Conservation (phyloP, 1,139 yeast genomes). For the Debaryomyces singareniensis region DNA sequence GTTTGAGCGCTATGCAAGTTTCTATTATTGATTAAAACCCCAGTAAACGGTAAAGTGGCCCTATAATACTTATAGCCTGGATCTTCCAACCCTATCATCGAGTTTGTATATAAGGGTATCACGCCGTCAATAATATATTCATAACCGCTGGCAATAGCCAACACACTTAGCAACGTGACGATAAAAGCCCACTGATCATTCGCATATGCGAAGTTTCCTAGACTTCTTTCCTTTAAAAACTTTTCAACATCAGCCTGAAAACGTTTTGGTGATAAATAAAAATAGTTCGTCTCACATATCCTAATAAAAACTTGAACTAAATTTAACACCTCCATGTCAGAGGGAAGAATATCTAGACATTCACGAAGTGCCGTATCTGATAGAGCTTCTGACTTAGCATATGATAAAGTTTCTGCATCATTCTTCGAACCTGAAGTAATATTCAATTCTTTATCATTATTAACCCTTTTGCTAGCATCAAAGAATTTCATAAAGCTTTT, state of each 20-base stretch:
- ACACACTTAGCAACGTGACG: background rate
- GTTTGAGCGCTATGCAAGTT: slow-evolving; percentile 9
- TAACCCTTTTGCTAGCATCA: slow-evolving; percentile 5
- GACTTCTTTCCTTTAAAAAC: background rate
- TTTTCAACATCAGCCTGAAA: slow-evolving; percentile 1
- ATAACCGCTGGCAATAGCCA: background rate
- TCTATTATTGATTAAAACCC: slow-evolving; percentile 11
- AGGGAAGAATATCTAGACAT: background rate
- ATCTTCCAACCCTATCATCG: slow-evolving; percentile 9
- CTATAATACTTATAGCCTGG: slow-evolving; percentile 12
- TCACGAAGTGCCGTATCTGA: background rate
- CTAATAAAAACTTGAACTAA: slow-evolving; percentile 9
- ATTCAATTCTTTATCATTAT: background rate
- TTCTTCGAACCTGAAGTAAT: background rate
- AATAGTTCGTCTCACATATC: slow-evolving; percentile 14
- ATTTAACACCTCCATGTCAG: slow-evolving; percentile 6
- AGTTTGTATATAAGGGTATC: slow-evolving; percentile 1
- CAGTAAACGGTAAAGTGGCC: slow-evolving; percentile 12
- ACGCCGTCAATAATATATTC: slow-evolving; percentile 1
- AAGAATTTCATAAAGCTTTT: slow-evolving; percentile 14
- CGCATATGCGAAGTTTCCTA: background rate
- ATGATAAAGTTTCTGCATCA: background rate
- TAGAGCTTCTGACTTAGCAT: background rate
- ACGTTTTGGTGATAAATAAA: slow-evolving; percentile 10
- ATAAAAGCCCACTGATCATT: background rate